Base-by-base conservation (phyloP, 164 flowering plant species). In the Brasenia schreberi region DNA sequence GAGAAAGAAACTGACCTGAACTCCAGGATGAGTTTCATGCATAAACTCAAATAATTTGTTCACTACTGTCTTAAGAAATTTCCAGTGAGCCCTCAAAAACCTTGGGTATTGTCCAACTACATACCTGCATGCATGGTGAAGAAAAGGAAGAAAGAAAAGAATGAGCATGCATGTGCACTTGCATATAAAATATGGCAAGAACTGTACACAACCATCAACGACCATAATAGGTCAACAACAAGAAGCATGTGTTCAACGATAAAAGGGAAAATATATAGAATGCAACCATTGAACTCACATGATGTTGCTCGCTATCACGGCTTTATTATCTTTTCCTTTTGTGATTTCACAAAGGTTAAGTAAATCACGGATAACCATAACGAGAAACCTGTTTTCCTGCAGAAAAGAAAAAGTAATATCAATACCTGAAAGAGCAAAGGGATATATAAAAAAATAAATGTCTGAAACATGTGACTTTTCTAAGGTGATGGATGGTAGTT, bases 21-120 rank as follows among this genome's bases (percentile, higher is more conserved):
- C 99, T 71, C 99, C 99, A 0, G 97, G 99, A 82, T 95, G 99
- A 39, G 96, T 87, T 76, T 95, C 99, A 67, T 95, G 99, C 99
- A 95, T 95, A 77, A 95, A 95, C 78, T 95, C 99, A 68, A 95
- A 95, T 82, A 95, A 74, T 77, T 95, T 95, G 68, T 95, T 92
- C 64, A 95, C 99, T 75, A 95, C 99, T 65, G 99, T 95, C 82
- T 95, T 95, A 74, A 95, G 74, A 74, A 95, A 95, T 75, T 95
- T 95, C 99, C 99, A 95, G 65, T 95, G 99, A 11, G 99, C 99
- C 71, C 99, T 84, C 45, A 95, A 73, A 77, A 95, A 95, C 72
- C 86, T 80, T 65, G 99, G 97, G 66, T 95, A 95, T 66, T 95
- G 97, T n/a, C 99, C 99, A 71, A 95, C 99, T 64, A 92, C 97